Evolutionary conservation across 73 alveolate species (phyloP), one percentile per base, ranked within the genome.

Genomic region (Stentor roeselii): DNA sequence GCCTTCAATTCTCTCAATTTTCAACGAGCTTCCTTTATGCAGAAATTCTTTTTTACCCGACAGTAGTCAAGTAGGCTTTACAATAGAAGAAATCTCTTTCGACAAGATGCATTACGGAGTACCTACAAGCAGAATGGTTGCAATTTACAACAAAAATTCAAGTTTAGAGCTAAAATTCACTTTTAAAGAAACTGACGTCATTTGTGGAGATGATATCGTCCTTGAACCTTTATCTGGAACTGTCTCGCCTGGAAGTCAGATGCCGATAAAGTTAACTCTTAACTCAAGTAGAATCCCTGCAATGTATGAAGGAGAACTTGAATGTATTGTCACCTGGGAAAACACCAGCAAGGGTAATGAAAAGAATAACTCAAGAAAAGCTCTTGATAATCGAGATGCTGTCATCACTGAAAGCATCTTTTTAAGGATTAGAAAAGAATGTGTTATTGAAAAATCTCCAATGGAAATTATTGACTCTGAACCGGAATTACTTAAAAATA

Each of bases 81-180:
- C 98, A 77, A 86, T 94, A 3, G 99, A 97, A 91, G 99, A 93
- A 83, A 95, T 97, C n/a, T 99, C 96, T 83, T 97, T 97, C 90
- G 99, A 99, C 14, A 99, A 96, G 92, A 92, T 96, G 61, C 95
- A 93, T 78, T 93, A 91, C 61, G 96, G 92, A 3, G 91, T 90
- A 58, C 88, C 95, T 3, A 90, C 96, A 40, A 92, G 93, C 77
- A 93, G 99, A 87, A 88, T 95, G 83, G 97, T 97, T 59, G 95
- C 95, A 41, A 91, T 97, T 59, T 97, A 97, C 87, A 97, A 97
- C 85, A 82, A 92, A 89, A 90, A 95, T 36, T 85, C 88, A n/a
- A 93, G 97, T 41, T 82, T 91, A 84, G 93, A 95, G 50, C 94
- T 96, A 42, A 95, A 88, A 82, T 97, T 92, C 86, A 98, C 96